Base-by-base conservation (phyloP, 2,329 filamentous ascomycete species). In the Penicillium capsulatum region DNA sequence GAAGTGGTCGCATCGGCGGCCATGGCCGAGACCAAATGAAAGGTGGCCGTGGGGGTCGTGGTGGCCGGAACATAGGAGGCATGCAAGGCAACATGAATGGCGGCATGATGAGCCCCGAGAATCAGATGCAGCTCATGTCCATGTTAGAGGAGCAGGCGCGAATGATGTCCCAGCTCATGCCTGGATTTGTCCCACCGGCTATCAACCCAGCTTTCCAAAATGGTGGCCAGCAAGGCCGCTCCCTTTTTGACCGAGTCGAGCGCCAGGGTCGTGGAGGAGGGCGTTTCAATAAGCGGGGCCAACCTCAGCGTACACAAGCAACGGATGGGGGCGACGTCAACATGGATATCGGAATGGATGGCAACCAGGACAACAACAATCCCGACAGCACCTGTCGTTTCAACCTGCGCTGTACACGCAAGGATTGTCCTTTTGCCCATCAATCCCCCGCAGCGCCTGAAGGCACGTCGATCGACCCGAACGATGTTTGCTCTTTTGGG, bases 401-500 rank as follows among this genome's bases (percentile, higher is more conserved):
- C 73, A 96, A 97, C 68, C 72, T 92, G 38, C 75, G 79, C 48
- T 98, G 92, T 71, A 86, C 84, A 27, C 94, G 94, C 66, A 81
- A 80, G 53, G 86, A 94, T 46, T 98, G 92, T 70, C 84, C 83
- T 51, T 98, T 88, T 63, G 92, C 88, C 13, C 92, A 98, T 59
- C 91, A 96, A 68, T 95, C 90, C 11, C 89, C 92, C 2, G 89
- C 86, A 2, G 90, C 91, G 20, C 84, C 87, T 3, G 83, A 84
- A 2, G 86, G 84, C 17, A 79, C 77, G 2, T 76, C 81, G 0
- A 74, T 97, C 42, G 92, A 97, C 63, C 75, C 90, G 51, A 79
- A 75, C 42, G 88, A 94, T 57, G 74, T 77, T 13, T 98, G 92
- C 70, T 77, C 77, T 13, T 97, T 86, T 55, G 91, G 89, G 14